A percentile compares a stretch with the other conserved stretches of the same genome.
phyloP scores from a whole-genome alignment of 768 basidiomycete genomes.

The Punctularia strigosozonata region DNA sequence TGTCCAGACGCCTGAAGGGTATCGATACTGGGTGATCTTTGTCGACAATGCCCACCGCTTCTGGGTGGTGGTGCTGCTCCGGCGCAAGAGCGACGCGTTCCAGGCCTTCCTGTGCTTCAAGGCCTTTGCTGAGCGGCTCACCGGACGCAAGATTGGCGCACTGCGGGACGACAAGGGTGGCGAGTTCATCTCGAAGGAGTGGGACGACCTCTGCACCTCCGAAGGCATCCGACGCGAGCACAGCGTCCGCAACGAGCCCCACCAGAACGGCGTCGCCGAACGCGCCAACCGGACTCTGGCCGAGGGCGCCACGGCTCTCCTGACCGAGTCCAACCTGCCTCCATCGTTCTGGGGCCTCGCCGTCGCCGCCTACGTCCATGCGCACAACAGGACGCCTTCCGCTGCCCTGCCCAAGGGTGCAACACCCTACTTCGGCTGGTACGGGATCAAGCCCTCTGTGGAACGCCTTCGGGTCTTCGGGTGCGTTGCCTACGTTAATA shows the following conservation, averaged over 20 bases:
- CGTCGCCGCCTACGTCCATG: not conserved
- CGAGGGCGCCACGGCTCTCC: slow-evolving; percentile 27
- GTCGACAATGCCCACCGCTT: slow-evolving; percentile 16
- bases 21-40: slow-evolving; percentile 20
- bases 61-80: slow-evolving; percentile 11
- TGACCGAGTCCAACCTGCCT: slow-evolving; percentile 2
- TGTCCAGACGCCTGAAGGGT: slow-evolving; percentile 9
- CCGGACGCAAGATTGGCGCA: slow-evolving; percentile 13
- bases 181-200: too few species aligned
- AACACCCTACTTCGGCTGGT: slow-evolving; percentile 4
- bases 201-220: too few species aligned
- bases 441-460: slow-evolving; percentile 7
- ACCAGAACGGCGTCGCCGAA: too few species aligned
- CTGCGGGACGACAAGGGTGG: slow-evolving; percentile 24
- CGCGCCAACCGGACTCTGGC: too few species aligned
- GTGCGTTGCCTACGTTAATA: slow-evolving; percentile 8
- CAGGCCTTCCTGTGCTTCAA: slow-evolving; percentile 21
- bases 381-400: slow-evolving; percentile 7
- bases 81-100: slow-evolving; percentile 16
- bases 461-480: slow-evolving; percentile 11
- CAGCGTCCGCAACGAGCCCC: too few species aligned
- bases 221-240: too few species aligned
- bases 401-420: not conserved
- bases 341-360: too few species aligned
- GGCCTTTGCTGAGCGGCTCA: slow-evolving; percentile 19